Evolutionary conservation across 176 grass and related monocot species (phyloP).

Genomic region (Alloteropsis semialata): DNA sequence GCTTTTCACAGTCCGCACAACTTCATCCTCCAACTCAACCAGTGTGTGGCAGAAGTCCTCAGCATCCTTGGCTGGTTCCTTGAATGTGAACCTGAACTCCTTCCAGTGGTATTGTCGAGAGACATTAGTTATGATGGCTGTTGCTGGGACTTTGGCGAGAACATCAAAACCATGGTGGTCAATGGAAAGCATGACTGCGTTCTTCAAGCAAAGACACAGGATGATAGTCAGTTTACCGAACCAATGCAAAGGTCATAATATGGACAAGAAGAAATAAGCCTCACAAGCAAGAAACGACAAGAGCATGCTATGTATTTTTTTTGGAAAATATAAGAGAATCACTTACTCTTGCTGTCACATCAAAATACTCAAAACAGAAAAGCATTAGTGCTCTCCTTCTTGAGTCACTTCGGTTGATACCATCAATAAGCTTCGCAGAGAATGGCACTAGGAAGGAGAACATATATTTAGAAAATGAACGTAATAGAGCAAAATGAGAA

Average conservation of each 20-base stretch:
- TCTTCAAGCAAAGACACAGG: conserved; percentile 44
- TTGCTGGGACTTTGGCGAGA: conserved; percentile 63
- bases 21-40: conserved; percentile 75
- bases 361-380: conserved; percentile 85
- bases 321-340: background rate
- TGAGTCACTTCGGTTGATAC: conserved; percentile 70
- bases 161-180: conserved; percentile 82
- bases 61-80: conserved; percentile 61
- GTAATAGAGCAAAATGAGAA: background rate
- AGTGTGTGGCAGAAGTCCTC: conserved; percentile 75
- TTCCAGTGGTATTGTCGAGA: conserved; percentile 66
- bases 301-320: background rate
- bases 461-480: conserved; percentile 7
- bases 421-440: conserved; percentile 73
- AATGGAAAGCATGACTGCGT: conserved; percentile 67
- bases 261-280: no score
- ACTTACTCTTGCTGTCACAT: conserved; percentile 69
- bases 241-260: no score
- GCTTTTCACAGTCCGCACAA: conserved; percentile 56
- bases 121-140: background rate
- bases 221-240: conserved; percentile 21
- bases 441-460: conserved; percentile 64
- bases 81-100: conserved; percentile 84
- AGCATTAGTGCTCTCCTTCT: conserved; percentile 64
- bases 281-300: conserved; percentile 12